Conservation (phyloP, 306 rosid species). For the Medicago lupulina region DNA sequence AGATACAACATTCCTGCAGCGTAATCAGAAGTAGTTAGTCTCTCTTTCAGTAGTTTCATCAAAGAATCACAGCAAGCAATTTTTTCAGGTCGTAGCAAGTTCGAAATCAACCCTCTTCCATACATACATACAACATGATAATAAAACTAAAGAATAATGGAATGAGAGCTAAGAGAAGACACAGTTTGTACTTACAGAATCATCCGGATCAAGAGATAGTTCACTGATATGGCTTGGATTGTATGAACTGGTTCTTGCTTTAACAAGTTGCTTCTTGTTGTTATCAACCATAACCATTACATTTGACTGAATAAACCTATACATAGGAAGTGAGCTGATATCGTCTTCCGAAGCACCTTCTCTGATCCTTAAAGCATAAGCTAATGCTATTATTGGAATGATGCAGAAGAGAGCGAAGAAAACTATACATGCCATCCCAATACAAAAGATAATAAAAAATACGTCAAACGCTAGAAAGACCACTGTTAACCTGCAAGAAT, state of each 20-base stretch:
- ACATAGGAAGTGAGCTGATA: conserved; percentile 74
- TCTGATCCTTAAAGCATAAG: conserved; percentile 70
- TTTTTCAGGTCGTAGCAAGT: neutral
- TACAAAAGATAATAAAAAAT: conserved; percentile 77
- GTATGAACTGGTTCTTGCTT: conserved; percentile 46
- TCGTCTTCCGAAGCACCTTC: conserved; percentile 90
- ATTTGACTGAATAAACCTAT: conserved; percentile 64
- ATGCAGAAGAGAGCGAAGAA: conserved; percentile 76
- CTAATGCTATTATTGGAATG: conserved; percentile 74
- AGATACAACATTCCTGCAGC: conserved; percentile 82
- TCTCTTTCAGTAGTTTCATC: conserved; percentile 27
- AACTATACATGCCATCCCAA: conserved; percentile 75
- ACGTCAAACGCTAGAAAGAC: conserved; percentile 85
- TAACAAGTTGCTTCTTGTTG: conserved; percentile 47
- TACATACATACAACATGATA: neutral
- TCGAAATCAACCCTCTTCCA: neutral
- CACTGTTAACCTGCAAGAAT: conserved; percentile 80
- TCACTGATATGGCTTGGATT: conserved; percentile 50
- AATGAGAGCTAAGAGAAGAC: conserved; percentile 31
- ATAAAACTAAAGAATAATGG: conserved; percentile 10
- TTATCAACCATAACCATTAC: conserved; percentile 46
- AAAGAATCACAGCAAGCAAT: neutral
- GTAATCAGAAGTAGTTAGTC: conserved; percentile 35
- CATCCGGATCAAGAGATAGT: conserved; percentile 71
- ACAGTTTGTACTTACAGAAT: conserved; percentile 71